Conservation (phyloP, 139 green algal genomes). For the Chlorella vulgaris region DNA sequence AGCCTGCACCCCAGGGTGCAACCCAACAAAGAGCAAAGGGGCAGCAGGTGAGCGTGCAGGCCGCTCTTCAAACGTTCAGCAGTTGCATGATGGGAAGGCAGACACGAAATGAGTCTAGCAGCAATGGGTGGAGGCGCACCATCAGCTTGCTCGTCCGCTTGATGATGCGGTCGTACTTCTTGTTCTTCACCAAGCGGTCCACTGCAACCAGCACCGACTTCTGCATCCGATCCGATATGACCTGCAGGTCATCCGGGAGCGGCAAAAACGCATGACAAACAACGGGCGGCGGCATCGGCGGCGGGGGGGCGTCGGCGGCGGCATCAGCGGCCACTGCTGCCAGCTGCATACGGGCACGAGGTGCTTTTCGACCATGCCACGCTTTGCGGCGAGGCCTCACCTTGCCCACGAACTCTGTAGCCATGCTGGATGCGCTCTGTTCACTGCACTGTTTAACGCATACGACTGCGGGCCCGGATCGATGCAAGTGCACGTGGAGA, state of each 20-base stretch:
- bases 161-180: conserved; percentile 54
- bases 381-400: conserved; percentile 27
- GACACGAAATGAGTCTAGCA: background rate
- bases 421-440: background rate
- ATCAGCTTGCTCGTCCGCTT: conserved; percentile 61
- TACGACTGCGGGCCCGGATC: too few relatives aligned
- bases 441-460: background rate
- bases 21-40: too few relatives aligned
- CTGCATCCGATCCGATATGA: conserved; percentile 65
- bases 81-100: background rate
- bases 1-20: conserved; percentile 40
- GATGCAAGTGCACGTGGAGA: too few relatives aligned
- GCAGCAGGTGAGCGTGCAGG: background rate
- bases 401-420: conserved; percentile 42
- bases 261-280: background rate
- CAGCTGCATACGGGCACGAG: too few relatives aligned
- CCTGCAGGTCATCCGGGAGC: conserved; percentile 38
- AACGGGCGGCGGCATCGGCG: background rate
- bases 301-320: background rate
- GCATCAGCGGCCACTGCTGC: too few relatives aligned
- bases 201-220: conserved; percentile 68
- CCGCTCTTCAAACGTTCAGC: background rate
- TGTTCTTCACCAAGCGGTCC: conserved; percentile 35
- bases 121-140: conserved; percentile 24
- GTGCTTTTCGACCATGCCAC: too few relatives aligned